Percentiles rank a stretch among this genome's conserved stretches.
phyloP scores from a whole-genome alignment of 768 basidiomycete species.

The Naematelia aurantialba region DNA sequence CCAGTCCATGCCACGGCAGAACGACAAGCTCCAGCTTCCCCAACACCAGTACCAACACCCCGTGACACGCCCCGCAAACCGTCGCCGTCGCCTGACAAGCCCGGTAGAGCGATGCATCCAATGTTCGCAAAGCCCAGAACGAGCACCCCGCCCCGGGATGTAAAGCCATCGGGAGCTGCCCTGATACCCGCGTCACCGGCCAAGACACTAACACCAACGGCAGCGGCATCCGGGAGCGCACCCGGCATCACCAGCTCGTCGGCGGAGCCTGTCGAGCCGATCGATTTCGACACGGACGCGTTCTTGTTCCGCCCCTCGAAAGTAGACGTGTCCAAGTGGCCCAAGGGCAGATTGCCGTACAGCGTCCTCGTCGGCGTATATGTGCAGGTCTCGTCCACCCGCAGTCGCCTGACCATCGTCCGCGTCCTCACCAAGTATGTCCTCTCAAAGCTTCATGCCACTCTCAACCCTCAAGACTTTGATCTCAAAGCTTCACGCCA shows the following conservation, averaged over 20 bases:
- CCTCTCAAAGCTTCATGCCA: not conserved
- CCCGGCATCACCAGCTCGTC: constrained; percentile 23
- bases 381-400: constrained; percentile 45
- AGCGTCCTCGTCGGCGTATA: constrained; percentile 48
- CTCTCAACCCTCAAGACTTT: not conserved
- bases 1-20: constrained; percentile 14
- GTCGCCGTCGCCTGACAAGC: constrained; percentile 3
- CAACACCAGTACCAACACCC: not conserved
- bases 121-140: constrained; percentile 13
- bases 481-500: not conserved
- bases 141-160: constrained; percentile 9
- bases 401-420: constrained; percentile 43
- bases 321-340: constrained; percentile 35
- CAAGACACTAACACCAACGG: no score
- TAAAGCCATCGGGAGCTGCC: constrained; percentile 2
- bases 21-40: not conserved
- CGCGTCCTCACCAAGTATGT: constrained; percentile 48
- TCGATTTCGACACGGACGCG: constrained; percentile 45
- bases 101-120: constrained; percentile 14
- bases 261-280: constrained; percentile 33
- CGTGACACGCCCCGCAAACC: not conserved
- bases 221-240: constrained; percentile 13
- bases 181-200: no score
- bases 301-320: constrained; percentile 39
- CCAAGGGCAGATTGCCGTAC: constrained; percentile 46